Percentiles rank a stretch among this genome's conserved stretches.
Conservation (phyloP, 1,284 basidiomycete genomes). For the Austroboletus rostrupii region DNA sequence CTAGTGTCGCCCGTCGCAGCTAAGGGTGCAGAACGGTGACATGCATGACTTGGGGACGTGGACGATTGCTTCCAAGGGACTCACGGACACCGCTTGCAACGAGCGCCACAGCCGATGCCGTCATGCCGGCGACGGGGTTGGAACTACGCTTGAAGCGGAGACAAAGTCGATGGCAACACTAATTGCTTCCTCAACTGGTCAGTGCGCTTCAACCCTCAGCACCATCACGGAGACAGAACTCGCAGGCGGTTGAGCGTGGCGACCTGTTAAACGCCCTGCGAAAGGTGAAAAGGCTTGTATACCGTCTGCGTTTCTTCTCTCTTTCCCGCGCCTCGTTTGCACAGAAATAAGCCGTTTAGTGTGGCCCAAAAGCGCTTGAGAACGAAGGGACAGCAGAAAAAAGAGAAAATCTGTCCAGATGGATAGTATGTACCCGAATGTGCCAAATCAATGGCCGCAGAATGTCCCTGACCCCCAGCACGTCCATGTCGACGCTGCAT, state of each 20-base stretch:
- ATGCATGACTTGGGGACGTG: slow-evolving; percentile 17
- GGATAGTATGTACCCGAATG: slow-evolving; percentile 49
- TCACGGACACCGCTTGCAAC: slow-evolving; percentile 21
- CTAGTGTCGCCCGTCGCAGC: neutral
- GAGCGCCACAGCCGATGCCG: slow-evolving; percentile 20
- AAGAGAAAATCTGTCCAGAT: slow-evolving; percentile 44
- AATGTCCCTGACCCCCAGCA: slow-evolving; percentile 37
- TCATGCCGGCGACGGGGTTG: slow-evolving; percentile 22
- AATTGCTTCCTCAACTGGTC: slow-evolving; percentile 28
- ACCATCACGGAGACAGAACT: slow-evolving; percentile 40
- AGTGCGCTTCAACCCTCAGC: slow-evolving; percentile 37
- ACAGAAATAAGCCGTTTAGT: slow-evolving; percentile 53
- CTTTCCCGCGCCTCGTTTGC: slow-evolving; percentile 39
- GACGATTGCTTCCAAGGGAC: slow-evolving; percentile 21
- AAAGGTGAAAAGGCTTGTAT: slow-evolving; percentile 39
- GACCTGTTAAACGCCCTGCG: slow-evolving; percentile 32
- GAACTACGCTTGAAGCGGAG: slow-evolving; percentile 29
- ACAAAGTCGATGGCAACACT: slow-evolving; percentile 23
- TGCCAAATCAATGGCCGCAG: slow-evolving; percentile 52
- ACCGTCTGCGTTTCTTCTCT: slow-evolving; percentile 34
- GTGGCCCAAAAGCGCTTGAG: slow-evolving; percentile 47
- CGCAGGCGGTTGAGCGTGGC: slow-evolving; percentile 37
- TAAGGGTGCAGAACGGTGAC: neutral
- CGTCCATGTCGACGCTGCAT: slow-evolving; percentile 36
- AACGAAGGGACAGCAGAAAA: slow-evolving; percentile 42